phyloP scores from a whole-genome alignment of 208 protist species.

The Wallacemonas sp. region DNA sequence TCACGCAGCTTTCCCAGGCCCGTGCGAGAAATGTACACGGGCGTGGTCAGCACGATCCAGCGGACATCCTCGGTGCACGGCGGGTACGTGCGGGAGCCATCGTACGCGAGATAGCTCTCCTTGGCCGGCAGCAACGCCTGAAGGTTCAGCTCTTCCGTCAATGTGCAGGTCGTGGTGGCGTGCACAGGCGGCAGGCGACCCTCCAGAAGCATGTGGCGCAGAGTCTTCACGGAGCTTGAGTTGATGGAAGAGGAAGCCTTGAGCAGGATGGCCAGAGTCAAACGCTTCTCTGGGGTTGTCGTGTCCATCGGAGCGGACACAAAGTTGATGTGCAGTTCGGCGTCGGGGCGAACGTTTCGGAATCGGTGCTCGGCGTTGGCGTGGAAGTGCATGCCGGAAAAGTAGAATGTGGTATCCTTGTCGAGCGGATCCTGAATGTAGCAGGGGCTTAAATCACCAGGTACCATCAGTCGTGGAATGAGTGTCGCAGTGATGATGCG shows the following conservation, averaged over 20 bases:
- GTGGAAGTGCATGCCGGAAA: conserved; percentile 69
- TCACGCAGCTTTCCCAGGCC: conserved; percentile 52
- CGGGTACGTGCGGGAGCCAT: conserved; percentile 75
- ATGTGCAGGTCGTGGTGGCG: conserved; percentile 59
- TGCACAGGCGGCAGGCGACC: conserved; percentile 50
- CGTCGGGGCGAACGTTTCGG: conserved; percentile 46
- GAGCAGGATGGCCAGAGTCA: conserved; percentile 64
- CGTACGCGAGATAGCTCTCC: conserved; percentile 75
- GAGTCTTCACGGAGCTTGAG: conserved; percentile 49
- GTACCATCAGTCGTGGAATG: conserved; percentile 23
- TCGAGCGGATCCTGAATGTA: conserved; percentile 53
- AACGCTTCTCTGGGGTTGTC: conserved; percentile 24
- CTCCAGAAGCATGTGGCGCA: conserved; percentile 69
- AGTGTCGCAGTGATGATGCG: conserved; percentile 48
- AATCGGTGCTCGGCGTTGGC: conserved; percentile 61
- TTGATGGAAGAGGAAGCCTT: conserved; percentile 51
- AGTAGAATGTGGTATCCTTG: conserved; percentile 37
- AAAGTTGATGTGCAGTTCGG: conserved; percentile 77
- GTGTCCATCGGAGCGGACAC: conserved; percentile 3
- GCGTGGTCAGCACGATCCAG: conserved; percentile 83
- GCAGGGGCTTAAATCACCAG: conserved; percentile 45
- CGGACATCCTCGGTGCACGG: conserved; percentile 74
- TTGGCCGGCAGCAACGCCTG: conserved; percentile 39
- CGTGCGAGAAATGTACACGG: conserved; percentile 50
- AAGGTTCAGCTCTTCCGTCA: conserved; percentile 53